Percentiles rank a stretch among this genome's conserved stretches.
Evolutionary conservation across 345 rosid genomes (phyloP).

Genomic region (Eucalyptus camaldulensis): DNA sequence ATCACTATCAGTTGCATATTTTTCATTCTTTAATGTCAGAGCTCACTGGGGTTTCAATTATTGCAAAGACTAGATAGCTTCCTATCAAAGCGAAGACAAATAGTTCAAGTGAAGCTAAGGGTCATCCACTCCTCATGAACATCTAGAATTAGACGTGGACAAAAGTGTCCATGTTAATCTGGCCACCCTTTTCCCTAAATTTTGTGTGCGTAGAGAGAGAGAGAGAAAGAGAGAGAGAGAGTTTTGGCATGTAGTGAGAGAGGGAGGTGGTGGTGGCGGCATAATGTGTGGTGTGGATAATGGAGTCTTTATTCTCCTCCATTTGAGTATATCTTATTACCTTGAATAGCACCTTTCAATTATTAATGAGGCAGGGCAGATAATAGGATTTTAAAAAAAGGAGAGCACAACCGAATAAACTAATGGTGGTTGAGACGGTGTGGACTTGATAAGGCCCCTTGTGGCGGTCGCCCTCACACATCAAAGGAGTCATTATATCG

Average conservation of each 20-base stretch:
- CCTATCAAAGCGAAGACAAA: neutral
- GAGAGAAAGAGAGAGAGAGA: neutral
- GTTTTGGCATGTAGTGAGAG: neutral
- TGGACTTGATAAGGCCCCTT: neutral
- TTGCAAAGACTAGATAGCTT: neutral
- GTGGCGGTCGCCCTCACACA: neutral
- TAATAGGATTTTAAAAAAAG: neutral
- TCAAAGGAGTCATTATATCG: neutral
- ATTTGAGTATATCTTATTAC: neutral
- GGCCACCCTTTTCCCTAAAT: neutral
- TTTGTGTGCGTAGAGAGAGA: neutral
- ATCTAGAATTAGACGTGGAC: neutral
- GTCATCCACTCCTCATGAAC: neutral
- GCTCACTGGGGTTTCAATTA: neutral
- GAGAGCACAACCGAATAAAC: neutral
- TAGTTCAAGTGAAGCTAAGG: neutral
- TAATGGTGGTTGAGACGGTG: neutral
- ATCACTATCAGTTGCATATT: rapidly evolving
- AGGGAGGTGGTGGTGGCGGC: neutral
- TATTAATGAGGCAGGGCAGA: neutral
- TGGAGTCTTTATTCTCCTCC: neutral
- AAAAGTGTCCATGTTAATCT: neutral
- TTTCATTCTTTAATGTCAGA: neutral
- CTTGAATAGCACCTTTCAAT: neutral
- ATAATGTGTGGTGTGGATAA: neutral